Evolutionary conservation across 495 filamentous ascomycete species (phyloP).

Genomic region (Mycothermus thermophilus): DNA sequence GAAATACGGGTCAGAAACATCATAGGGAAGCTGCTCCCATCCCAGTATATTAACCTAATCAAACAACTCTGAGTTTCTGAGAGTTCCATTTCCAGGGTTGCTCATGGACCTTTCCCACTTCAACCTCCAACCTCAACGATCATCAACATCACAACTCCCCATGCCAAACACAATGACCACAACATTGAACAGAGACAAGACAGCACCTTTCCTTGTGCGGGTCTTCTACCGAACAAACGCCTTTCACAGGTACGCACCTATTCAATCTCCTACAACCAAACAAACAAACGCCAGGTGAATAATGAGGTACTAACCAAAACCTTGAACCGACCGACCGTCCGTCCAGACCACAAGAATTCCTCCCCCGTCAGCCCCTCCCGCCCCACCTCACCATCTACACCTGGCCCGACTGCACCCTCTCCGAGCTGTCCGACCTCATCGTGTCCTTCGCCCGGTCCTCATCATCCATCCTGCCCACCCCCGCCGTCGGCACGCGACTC

Average conservation of each 20-base stretch:
- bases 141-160: too few species aligned
- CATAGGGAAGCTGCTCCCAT: too few species aligned
- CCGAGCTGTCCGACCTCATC: constrained; percentile 62
- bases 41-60: too few species aligned
- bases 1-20: too few species aligned
- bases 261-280: constrained; percentile 5
- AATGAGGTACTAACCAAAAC: too few species aligned
- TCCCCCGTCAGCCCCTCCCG: constrained; percentile 39
- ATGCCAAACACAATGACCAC: constrained; percentile 4
- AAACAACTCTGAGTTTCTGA: too few species aligned
- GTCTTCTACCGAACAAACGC: constrained; percentile 67
- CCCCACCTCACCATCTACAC: constrained; percentile 74
- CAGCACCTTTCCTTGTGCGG: constrained; percentile 71
- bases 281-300: neutral
- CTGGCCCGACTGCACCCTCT: constrained; percentile 70
- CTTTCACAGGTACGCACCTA: constrained; percentile 52
- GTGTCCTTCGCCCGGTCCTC: constrained; percentile 17
- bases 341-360: constrained; percentile 53
- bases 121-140: too few species aligned
- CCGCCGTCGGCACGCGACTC: constrained; percentile 65
- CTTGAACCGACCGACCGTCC: too few species aligned
- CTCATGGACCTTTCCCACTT: too few species aligned
- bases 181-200: neutral
- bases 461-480: constrained; percentile 48
- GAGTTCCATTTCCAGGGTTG: too few species aligned